Percentiles rank a stretch among this genome's conserved stretches.
Evolutionary conservation across 306 rosid genomes (phyloP).

Genomic region (Leucaena leucocephala): DNA sequence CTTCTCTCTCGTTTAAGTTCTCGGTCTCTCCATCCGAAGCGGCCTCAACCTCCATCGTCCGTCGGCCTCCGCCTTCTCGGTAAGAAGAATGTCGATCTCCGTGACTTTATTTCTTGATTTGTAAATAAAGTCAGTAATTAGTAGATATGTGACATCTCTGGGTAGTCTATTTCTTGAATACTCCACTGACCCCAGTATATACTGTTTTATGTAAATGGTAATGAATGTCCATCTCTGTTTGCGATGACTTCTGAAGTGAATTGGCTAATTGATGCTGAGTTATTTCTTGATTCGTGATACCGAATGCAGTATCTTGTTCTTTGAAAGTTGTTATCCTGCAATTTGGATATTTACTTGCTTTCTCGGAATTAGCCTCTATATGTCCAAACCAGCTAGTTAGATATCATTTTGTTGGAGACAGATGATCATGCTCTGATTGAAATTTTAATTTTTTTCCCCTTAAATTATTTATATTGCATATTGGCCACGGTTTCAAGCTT

Average conservation of each 20-base stretch:
- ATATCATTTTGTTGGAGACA: not conserved
- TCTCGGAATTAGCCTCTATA: not conserved
- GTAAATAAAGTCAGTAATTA: too few species aligned
- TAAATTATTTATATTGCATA: not conserved
- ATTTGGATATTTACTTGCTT: not conserved
- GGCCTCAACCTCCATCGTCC: too few species aligned
- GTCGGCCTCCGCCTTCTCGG: too few species aligned
- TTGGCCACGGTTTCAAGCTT: not conserved
- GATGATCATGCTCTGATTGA: not conserved
- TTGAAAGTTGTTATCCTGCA: not conserved
- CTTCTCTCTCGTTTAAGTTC: too few species aligned
- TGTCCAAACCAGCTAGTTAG: not conserved
- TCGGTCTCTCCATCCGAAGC: too few species aligned
- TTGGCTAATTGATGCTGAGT: not conserved
- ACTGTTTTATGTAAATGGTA: too few species aligned
- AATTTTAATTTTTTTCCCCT: too few species aligned
- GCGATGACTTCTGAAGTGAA: not conserved
- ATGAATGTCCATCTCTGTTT: not conserved
- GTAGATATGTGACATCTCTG: not conserved
- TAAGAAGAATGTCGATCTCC: too few species aligned
- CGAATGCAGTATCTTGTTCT: not conserved
- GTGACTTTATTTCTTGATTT: too few species aligned
- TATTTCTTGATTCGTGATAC: not conserved
- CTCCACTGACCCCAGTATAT: not conserved
- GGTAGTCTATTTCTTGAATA: not conserved